These are phyloP conservation scores for Pulveroboletus ravenelii DNA, from an alignment of 768 basidiomycete species.

Conservation along the genomic window DNA sequence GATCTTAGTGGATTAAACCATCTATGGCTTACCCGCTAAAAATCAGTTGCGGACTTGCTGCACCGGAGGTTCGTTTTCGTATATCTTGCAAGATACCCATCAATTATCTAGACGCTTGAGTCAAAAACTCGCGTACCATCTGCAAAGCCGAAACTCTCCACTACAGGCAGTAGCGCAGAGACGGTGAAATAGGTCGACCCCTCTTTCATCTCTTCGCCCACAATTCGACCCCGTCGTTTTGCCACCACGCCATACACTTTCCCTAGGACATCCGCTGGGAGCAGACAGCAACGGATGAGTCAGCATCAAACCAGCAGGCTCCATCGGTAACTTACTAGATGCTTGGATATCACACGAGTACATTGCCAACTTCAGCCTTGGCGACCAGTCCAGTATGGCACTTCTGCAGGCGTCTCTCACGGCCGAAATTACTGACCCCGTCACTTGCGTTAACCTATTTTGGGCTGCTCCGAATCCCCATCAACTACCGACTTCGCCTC, in stretches of 20 bases:
- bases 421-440: constrained; percentile 85
- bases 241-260: constrained; percentile 97
- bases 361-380: constrained; percentile 95
- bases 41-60: constrained; percentile 94
- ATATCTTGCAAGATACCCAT: constrained; percentile 58
- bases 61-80: constrained; percentile 91
- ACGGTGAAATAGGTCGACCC: constrained; percentile 94
- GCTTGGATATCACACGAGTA: constrained; percentile 98
- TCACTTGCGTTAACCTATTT: constrained; percentile 77
- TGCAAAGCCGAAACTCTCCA: constrained; percentile 96
- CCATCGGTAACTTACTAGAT: constrained; percentile 60
- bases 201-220: constrained; percentile 98
- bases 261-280: constrained; percentile 87
- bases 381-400: constrained; percentile 95
- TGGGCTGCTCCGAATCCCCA: constrained; percentile 46
- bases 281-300: constrained; percentile 2
- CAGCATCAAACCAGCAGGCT: constrained; percentile 5
- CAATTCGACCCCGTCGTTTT: constrained; percentile 83
- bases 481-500: constrained; percentile 8
- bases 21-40: constrained; percentile 74
- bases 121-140: constrained; percentile 55
- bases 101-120: neutral
- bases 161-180: constrained; percentile 85
- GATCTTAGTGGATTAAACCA: neutral
- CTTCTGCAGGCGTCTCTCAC: constrained; percentile 87